A percentile compares a stretch with the other conserved stretches of the same genome.
phyloP scores from a whole-genome alignment of 345 rosid genomes.

The Lumnitzera littorea region DNA sequence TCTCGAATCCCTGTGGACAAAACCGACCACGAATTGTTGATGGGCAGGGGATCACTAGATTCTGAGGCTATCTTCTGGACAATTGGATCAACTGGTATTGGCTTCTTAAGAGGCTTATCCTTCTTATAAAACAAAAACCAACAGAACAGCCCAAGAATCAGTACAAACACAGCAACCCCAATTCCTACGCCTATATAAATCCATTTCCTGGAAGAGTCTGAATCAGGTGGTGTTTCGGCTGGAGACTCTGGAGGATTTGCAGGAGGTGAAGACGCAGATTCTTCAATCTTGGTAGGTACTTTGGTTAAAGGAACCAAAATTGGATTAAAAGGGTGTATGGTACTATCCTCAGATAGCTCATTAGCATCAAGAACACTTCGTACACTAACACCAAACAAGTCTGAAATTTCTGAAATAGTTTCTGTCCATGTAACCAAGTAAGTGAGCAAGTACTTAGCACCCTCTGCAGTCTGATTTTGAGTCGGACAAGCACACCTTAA shows the following conservation, averaged over 20 bases:
- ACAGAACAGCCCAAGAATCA: constrained; percentile 22
- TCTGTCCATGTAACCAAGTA: constrained; percentile 45
- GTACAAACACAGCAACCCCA: constrained; percentile 36
- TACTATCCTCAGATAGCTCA: constrained; percentile 11
- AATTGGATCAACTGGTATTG: neutral
- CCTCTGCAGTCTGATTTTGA: constrained; percentile 37
- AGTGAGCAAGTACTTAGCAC: constrained; percentile 45
- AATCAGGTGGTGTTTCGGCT: neutral
- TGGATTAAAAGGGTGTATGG: constrained; percentile 53
- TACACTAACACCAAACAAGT: constrained; percentile 26
- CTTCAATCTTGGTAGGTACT: constrained; percentile 29
- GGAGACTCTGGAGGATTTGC: constrained; percentile 15
- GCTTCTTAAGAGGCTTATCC: neutral
- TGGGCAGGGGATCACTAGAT: constrained; percentile 18
- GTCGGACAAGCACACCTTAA: constrained; percentile 87
- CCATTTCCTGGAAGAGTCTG: constrained; percentile 49
- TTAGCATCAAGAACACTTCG: constrained; percentile 45
- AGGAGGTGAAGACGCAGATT: constrained; percentile 4
- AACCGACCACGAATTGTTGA: constrained; percentile 17
- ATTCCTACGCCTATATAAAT: constrained; percentile 48
- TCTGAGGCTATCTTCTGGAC: constrained; percentile 3
- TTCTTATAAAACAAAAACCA: constrained; percentile 25
- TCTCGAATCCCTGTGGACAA: constrained; percentile 32
- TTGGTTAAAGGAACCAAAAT: constrained; percentile 55
- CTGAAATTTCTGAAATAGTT: constrained; percentile 35